phyloP scores from a whole-genome alignment of 1,284 basidiomycete species.

The Papiliotrema nemorosa region DNA sequence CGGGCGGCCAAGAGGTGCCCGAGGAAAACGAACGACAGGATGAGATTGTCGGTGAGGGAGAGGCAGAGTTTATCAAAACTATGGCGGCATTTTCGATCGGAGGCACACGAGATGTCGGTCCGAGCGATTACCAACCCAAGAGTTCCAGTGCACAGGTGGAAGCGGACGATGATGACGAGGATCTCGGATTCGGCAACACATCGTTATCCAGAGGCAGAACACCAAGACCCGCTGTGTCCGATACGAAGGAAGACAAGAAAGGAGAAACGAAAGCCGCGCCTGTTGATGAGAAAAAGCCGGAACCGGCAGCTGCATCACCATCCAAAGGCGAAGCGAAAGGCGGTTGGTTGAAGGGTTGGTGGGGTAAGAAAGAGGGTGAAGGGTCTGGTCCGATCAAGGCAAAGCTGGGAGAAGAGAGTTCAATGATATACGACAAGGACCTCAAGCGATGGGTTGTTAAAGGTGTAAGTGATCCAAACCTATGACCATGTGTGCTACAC shows the following conservation, averaged over 20 bases:
- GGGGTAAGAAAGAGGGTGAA: conserved; percentile 58
- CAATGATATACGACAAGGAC: conserved; percentile 92
- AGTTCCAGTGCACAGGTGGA: conserved; percentile 27
- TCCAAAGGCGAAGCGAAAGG: conserved; percentile 7
- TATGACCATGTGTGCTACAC: background rate
- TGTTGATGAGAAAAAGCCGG: background rate
- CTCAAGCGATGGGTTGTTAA: conserved; percentile 95
- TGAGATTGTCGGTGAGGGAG: conserved; percentile 32
- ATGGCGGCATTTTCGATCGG: conserved; percentile 61
- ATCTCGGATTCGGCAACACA: conserved; percentile 85
- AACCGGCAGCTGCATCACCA: background rate
- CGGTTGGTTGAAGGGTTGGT: conserved; percentile 79
- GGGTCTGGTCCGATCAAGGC: conserved; percentile 72
- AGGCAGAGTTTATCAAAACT: conserved; percentile 74
- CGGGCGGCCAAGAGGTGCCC: conserved; percentile 3
- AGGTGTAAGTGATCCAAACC: conserved; percentile 57
- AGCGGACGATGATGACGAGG: conserved; percentile 70
- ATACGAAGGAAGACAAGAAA: conserved; percentile 18
- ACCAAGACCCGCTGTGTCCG: conserved; percentile 10
- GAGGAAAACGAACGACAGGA: conserved; percentile 43
- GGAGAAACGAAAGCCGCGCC: conserved; percentile 1
- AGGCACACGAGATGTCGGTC: background rate
- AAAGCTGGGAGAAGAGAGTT: conserved; percentile 85
- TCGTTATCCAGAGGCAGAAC: conserved; percentile 43
- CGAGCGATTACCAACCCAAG: conserved; percentile 11